Conservation (phyloP, 73 alveolate genomes). For the Symbiodinium pilosum region DNA sequence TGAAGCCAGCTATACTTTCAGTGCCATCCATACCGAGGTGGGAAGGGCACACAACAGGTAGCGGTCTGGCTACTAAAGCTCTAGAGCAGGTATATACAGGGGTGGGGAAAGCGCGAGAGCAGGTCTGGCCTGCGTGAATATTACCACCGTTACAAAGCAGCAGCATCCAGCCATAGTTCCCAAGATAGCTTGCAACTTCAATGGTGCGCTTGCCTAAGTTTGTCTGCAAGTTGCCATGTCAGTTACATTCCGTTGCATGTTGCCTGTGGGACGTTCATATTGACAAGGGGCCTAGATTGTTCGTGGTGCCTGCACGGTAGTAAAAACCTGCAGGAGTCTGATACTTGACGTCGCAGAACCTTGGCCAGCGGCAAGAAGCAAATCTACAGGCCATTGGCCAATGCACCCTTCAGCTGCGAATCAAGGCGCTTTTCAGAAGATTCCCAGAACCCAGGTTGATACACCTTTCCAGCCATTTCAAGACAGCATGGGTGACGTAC, state of each 20-base stretch:
- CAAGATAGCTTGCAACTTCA: neutral
- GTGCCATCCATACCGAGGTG: neutral
- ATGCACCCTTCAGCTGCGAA: no score
- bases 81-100: no score
- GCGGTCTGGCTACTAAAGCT: no score
- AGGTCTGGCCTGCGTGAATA: neutral
- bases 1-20: neutral
- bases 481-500: neutral
- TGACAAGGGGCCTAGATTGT: neutral
- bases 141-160: slow-evolving; percentile 21
- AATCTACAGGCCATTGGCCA: neutral
- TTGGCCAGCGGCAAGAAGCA: neutral
- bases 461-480: neutral
- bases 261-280: no score
- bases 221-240: neutral
- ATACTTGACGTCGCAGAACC: slow-evolving; percentile 23
- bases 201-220: slow-evolving; percentile 13
- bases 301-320: neutral
- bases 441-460: slow-evolving; percentile 3
- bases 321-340: neutral
- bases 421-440: slow-evolving; percentile 15
- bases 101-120: no score
- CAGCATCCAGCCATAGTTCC: slow-evolving; percentile 18
- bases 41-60: no score
- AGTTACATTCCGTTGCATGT: neutral